phyloP scores from a whole-genome alignment of 495 filamentous ascomycete species.

The Penicillium dipodomyicola region DNA sequence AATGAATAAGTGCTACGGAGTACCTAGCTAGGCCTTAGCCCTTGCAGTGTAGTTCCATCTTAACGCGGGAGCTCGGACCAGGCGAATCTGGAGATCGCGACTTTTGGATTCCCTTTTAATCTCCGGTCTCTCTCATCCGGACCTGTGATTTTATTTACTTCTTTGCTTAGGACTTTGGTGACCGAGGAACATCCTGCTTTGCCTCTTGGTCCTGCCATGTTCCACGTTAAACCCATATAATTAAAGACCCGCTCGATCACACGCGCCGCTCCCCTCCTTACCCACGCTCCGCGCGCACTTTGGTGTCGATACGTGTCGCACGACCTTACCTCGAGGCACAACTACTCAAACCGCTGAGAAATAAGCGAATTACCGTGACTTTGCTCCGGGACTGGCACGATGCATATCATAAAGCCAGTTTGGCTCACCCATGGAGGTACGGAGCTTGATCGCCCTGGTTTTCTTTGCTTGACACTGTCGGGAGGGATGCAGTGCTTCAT shows the following conservation, averaged over 20 bases:
- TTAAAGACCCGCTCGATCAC: neutral
- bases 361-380: slow-evolving; percentile 6
- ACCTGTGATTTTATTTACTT: neutral
- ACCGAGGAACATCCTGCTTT: too few species aligned
- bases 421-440: slow-evolving; percentile 91
- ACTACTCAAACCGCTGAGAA: neutral
- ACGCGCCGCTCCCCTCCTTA: slow-evolving; percentile 2
- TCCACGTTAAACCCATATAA: neutral
- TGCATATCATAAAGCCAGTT: slow-evolving; percentile 90
- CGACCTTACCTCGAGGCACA: neutral
- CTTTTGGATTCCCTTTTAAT: slow-evolving; percentile 33
- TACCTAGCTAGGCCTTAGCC: neutral
- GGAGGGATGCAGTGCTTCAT: neutral
- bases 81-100: slow-evolving; percentile 43
- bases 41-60: neutral
- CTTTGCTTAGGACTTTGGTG: neutral
- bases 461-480: slow-evolving; percentile 13
- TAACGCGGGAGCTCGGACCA: slow-evolving; percentile 41
- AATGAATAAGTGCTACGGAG: neutral
- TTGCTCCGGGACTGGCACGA: slow-evolving; percentile 33
- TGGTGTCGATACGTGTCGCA: slow-evolving; percentile 5
- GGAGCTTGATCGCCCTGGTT: slow-evolving; percentile 18
- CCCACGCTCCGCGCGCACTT: slow-evolving; percentile 6
- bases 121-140: slow-evolving; percentile 13
- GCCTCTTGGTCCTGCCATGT: neutral